Evolutionary conservation across 1,284 basidiomycete genomes (phyloP).

Genomic region (Cryptococcus jaspeensis): DNA sequence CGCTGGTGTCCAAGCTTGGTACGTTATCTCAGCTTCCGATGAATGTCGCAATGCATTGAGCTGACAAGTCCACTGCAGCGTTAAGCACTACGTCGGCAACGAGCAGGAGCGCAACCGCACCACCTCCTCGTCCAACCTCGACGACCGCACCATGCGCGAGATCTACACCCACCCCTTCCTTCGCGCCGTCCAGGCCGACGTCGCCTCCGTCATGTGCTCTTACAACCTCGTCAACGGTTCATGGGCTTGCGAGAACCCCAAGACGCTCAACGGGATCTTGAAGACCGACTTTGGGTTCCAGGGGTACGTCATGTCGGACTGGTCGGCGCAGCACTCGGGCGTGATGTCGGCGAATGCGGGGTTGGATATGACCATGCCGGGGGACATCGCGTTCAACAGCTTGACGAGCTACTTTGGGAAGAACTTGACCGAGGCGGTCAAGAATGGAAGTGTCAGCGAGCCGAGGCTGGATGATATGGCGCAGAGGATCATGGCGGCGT

Average conservation of each 20-base stretch:
- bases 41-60: not conserved
- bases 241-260: slow-evolving; percentile 67
- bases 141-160: slow-evolving; percentile 65
- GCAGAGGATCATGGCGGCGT: slow-evolving; percentile 62
- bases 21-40: slow-evolving; percentile 10
- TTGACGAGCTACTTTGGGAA: slow-evolving; percentile 58
- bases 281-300: slow-evolving; percentile 76
- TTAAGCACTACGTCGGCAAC: slow-evolving; percentile 64
- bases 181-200: slow-evolving; percentile 67
- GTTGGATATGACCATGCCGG: slow-evolving; percentile 65
- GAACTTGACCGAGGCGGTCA: slow-evolving; percentile 58
- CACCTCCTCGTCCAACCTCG: slow-evolving; percentile 65
- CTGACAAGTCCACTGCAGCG: slow-evolving; percentile 40
- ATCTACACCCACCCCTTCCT: slow-evolving; percentile 60
- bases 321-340: slow-evolving; percentile 62
- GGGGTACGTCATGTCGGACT: slow-evolving; percentile 69
- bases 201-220: slow-evolving; percentile 74
- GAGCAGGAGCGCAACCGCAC: slow-evolving; percentile 49
- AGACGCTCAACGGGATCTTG: slow-evolving; percentile 66
- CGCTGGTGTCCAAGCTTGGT: slow-evolving; percentile 62
- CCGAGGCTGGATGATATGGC: slow-evolving; percentile 65
- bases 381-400: slow-evolving; percentile 59
- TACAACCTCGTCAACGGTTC: slow-evolving; percentile 62
- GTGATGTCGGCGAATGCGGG: slow-evolving; percentile 58
- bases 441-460: slow-evolving; percentile 58